Evolutionary conservation across 371 early-diverging fungal genomes (phyloP), one percentile per base, ranked within the genome.

Genomic region (Actinomucor elegans): DNA sequence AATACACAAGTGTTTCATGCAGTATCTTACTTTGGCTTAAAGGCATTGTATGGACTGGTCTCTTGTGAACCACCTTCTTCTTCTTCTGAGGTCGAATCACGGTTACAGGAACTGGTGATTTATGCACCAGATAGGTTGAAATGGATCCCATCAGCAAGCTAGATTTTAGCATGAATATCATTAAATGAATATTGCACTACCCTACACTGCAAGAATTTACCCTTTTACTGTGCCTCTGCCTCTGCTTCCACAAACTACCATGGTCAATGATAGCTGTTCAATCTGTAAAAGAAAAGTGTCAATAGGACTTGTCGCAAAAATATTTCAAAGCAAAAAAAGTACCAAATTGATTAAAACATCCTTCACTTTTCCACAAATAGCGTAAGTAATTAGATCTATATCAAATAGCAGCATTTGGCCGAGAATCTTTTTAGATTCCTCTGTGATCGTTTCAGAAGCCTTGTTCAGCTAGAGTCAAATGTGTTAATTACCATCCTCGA

Each of bases 221-320:
- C 84, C 81, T 67, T 75, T 76, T 54, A 84, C 66, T 20, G 74
- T 73, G 20, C 78, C 73, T 38, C 77, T 69, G n/a, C 81, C 81
- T 20, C 78, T 73, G 20, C 80, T 77, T 27, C 84, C 84, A 27
- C 80, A 81, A 15, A 84, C 71, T 28, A 84, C 82, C 59, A 80
- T 81, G 1, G 84, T 73, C 26, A 79, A 49, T 48, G 57, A 46
- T 41, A 81, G 41, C 35, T 77, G 70, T 11, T 73, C 59, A 58
- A 84, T 84, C 76, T 73, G 34, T 40, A 18, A n/a, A 28, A 50
- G 18, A 41, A 31, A 17, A 6, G 24, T 4, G 15, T 28, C 4
- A 45, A 45, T 5, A 32, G n/a, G n/a, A n/a, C n/a, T n/a, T n/a
- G n/a, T 32, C 29, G 20, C 29, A 33, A 18, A 21, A 28, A 3